Evolutionary conservation across 2,329 filamentous ascomycete genomes (phyloP), one percentile per base, ranked within the genome.

Genomic region (Hymenoscyphus occultus): DNA sequence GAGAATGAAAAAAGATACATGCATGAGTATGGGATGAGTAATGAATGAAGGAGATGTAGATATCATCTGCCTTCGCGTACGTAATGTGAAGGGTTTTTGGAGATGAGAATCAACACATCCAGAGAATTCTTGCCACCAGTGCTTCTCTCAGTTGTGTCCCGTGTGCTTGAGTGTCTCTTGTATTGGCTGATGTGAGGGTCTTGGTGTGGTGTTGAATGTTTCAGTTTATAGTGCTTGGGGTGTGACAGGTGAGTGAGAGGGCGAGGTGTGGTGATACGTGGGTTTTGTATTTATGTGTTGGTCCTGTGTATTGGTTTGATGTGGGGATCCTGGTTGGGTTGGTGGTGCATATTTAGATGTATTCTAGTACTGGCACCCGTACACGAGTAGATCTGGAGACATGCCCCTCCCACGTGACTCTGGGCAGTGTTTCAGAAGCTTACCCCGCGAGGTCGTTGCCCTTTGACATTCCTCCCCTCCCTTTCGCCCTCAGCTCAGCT

Each of bases 391-490:
- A 35, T 28, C 3, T 28, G 28, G 2, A 28, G 3, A 22, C 12
- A 28, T 54, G 48, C 48, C 48, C 48, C 48, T 54, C 48, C 19
- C 48, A 54, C 48, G 48, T 54, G 48, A 54, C 48, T 28, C 22
- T 22, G 13, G 48, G 48, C 19, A 12, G 48, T 54, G 48, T 54
- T 54, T 54, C 48, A 54, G 48, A 54, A 54, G 19, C 48, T 54
- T 54, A 54, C 48, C 48, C 48, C 48, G 48, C 48, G 48, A 54
- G 19, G 1, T 13, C 19, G 19, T 51, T 19, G 48, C 48, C 48
- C 48, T 54, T 54, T 54, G 48, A 54, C 48, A 54, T 54, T 54
- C 48, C 42, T n/a, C 42, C 28, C 48, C 42, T n/a, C 35, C 35
- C 35, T 35, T 35, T 35, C 35, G 9, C 9, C 35, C 35, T 35